Conservation (phyloP, 192 early-diverging fungal species). For the Umbelopsis vinacea region DNA sequence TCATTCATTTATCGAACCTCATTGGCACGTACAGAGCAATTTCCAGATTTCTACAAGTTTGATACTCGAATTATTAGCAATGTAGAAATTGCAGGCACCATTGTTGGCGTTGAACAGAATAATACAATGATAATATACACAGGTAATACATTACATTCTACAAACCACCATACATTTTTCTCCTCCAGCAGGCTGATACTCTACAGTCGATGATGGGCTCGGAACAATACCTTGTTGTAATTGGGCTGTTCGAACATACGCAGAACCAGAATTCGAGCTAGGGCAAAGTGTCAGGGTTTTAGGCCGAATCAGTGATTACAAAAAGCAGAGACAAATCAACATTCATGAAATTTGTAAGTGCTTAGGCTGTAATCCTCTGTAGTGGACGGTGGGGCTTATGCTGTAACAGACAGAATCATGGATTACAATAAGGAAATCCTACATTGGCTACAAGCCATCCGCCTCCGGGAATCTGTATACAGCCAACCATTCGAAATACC, state of each 20-base stretch:
- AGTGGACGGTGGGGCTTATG: neutral
- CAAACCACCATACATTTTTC: neutral
- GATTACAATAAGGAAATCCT: neutral
- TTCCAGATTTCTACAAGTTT: neutral
- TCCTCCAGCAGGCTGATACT: neutral
- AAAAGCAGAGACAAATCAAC: neutral
- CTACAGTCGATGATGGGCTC: neutral
- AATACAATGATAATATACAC: slow-evolving; percentile 1
- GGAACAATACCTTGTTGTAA: slow-evolving; percentile 11
- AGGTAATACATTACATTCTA: neutral
- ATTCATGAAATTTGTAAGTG: slow-evolving; percentile 15
- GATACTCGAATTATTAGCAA: neutral
- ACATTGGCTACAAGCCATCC: neutral
- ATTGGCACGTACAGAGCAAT: neutral
- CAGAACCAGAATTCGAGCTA: slow-evolving; percentile 2
- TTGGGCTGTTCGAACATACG: neutral
- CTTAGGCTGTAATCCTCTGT: too few relatives aligned
- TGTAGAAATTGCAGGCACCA: neutral
- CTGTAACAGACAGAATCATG: neutral
- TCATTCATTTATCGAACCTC: too few relatives aligned
- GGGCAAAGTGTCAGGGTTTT: neutral
- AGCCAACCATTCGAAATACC: slow-evolving; percentile 8
- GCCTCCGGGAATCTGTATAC: neutral
- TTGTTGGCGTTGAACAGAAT: slow-evolving; percentile 9
- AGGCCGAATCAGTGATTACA: neutral